These are phyloP conservation scores for Amanita muscaria DNA, from an alignment of 768 basidiomycete genomes.

Conservation along the genomic window DNA sequence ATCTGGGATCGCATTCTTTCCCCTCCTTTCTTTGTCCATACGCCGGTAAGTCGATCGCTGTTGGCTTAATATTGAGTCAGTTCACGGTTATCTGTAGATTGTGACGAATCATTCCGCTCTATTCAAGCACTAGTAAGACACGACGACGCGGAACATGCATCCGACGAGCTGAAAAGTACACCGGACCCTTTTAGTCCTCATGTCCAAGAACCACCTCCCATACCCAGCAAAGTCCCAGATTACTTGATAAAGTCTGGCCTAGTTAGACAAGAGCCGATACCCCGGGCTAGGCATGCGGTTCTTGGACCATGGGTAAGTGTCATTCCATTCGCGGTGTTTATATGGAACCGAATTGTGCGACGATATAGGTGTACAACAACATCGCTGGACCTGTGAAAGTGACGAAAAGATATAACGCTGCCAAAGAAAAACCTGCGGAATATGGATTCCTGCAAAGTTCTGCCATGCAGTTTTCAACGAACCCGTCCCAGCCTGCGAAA, in stretches of 20 bases:
- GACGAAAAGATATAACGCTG: conserved; percentile 35
- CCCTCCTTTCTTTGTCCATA: conserved; percentile 37
- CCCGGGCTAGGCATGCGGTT: conserved; percentile 39
- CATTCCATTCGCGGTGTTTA: neutral
- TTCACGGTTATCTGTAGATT: conserved; percentile 32
- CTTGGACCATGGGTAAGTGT: conserved; percentile 45
- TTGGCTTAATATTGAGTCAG: neutral
- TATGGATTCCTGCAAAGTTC: conserved; percentile 44
- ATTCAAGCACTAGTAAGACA: conserved; percentile 43
- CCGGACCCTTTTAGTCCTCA: conserved; percentile 25
- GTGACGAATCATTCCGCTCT: conserved; percentile 38
- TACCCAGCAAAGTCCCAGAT: conserved; percentile 39
- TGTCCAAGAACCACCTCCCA: conserved; percentile 22
- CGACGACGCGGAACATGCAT: conserved; percentile 31
- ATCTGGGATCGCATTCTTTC: conserved; percentile 46
- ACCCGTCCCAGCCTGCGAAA: conserved; percentile 30
- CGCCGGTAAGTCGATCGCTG: conserved; percentile 32
- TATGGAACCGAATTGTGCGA: neutral
- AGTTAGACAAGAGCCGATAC: conserved; percentile 37
- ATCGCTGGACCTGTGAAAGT: conserved; percentile 20
- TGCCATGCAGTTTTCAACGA: conserved; percentile 31
- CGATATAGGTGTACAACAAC: conserved; percentile 15
- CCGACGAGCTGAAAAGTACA: conserved; percentile 25
- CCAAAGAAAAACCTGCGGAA: conserved; percentile 15
- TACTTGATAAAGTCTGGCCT: conserved; percentile 40